Evolutionary conservation across 2,329 filamentous ascomycete genomes (phyloP).

Genomic region (Fusarium succisae): DNA sequence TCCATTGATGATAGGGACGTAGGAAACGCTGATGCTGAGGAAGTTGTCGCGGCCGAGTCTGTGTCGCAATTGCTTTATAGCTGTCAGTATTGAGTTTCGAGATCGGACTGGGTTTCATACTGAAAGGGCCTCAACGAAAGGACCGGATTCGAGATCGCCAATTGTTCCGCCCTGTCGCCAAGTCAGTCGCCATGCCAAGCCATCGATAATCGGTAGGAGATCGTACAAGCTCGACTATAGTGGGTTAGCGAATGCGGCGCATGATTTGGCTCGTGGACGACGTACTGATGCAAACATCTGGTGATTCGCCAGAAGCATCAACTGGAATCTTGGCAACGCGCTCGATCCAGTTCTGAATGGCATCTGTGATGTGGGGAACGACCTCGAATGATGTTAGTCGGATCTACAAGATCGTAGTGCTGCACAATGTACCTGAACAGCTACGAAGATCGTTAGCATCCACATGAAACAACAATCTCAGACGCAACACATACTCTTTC

Average conservation of each 20-base stretch:
- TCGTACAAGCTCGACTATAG: slow-evolving; percentile 21
- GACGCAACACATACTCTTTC: slow-evolving; percentile 15
- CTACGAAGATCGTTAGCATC: slow-evolving; percentile 5
- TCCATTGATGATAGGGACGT: slow-evolving; percentile 75
- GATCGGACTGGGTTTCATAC: neutral
- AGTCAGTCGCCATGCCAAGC: neutral
- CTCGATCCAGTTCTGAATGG: slow-evolving; percentile 86
- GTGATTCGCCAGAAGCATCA: slow-evolving; percentile 82
- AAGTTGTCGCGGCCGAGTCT: slow-evolving; percentile 82
- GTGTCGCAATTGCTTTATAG: slow-evolving; percentile 69
- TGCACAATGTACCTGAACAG: slow-evolving; percentile 20
- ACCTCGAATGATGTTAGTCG: slow-evolving; percentile 21
- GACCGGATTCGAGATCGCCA: slow-evolving; percentile 84
- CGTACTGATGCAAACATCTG: slow-evolving; percentile 92
- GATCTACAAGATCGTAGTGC: neutral
- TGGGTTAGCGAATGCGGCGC: slow-evolving; percentile 1
- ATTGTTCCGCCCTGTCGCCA: slow-evolving; percentile 66
- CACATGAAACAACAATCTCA: neutral
- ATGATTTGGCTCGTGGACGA: neutral
- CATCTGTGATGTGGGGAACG: slow-evolving; percentile 90
- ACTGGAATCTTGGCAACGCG: slow-evolving; percentile 86
- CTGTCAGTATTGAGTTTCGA: neutral
- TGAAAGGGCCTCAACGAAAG: slow-evolving; percentile 87
- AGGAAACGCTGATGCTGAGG: slow-evolving; percentile 87
- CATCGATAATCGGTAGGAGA: neutral